Evolutionary conservation across 345 rosid species (phyloP).

Genomic region (Hirschfeldia incana): DNA sequence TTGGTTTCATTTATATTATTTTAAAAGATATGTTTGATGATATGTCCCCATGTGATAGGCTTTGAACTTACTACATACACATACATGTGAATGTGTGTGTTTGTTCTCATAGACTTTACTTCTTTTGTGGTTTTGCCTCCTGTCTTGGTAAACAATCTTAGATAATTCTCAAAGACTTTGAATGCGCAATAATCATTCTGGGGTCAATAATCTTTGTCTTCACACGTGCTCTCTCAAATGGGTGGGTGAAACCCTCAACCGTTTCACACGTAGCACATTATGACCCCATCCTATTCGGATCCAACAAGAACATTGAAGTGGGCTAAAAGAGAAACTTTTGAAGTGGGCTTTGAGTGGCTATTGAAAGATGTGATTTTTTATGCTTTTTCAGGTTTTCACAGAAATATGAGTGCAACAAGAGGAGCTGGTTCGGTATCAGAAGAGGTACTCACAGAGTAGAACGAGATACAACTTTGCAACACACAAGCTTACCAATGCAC

Average conservation of each 20-base stretch:
- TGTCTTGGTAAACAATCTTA: neutral
- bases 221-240: neutral
- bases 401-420: no score
- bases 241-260: neutral
- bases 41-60: neutral
- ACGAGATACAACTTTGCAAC: no score
- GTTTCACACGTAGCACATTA: neutral
- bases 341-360: no score
- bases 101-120: neutral
- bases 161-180: neutral
- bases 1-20: neutral
- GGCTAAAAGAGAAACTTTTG: no score
- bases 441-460: no score
- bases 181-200: neutral
- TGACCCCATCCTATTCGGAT: neutral
- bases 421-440: no score
- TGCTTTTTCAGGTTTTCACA: no score
- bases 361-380: no score
- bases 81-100: neutral
- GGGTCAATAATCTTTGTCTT: neutral
- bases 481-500: no score
- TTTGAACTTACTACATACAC: no score
- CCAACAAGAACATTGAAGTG: neutral
- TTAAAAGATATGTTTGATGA: neutral
- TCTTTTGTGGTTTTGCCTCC: neutral